Conservation (phyloP, 169 alveolate species). For the Plasmodium yoelii region DNA sequence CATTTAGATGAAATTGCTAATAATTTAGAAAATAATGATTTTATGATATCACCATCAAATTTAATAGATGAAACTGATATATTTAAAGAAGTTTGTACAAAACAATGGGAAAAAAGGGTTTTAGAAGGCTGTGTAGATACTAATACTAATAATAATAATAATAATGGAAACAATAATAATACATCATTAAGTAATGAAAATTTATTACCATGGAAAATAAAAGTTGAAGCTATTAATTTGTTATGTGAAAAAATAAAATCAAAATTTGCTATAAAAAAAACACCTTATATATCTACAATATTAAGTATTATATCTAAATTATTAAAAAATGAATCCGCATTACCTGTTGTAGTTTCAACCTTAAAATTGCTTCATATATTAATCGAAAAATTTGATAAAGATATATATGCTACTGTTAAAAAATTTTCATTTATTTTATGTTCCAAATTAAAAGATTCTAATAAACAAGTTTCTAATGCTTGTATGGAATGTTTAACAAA, state of each 20-base stretch:
- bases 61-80: slow-evolving; percentile 56
- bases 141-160: not conserved
- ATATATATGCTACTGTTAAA: slow-evolving; percentile 42
- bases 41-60: not conserved
- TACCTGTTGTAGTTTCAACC: slow-evolving; percentile 68
- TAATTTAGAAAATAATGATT: not conserved
- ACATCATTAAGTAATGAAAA: slow-evolving; percentile 68
- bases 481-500: slow-evolving; percentile 71
- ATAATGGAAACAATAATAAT: not conserved
- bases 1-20: not conserved
- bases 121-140: slow-evolving; percentile 67
- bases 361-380: slow-evolving; percentile 40
- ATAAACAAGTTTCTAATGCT: slow-evolving; percentile 75
- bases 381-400: slow-evolving; percentile 70
- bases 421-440: slow-evolving; percentile 42
- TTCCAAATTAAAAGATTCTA: slow-evolving; percentile 66
- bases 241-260: slow-evolving; percentile 52
- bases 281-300: slow-evolving; percentile 38
- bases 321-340: slow-evolving; percentile 67
- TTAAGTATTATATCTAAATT: slow-evolving; percentile 42
- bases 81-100: slow-evolving; percentile 65
- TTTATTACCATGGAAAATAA: slow-evolving; percentile 74
- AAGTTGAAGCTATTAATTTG: slow-evolving; percentile 76
- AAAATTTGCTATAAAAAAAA: slow-evolving; percentile 52
- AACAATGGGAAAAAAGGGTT: slow-evolving; percentile 75